Base-by-base conservation (phyloP, 192 early-diverging fungal species). In the Paraglomus brasilianum region DNA sequence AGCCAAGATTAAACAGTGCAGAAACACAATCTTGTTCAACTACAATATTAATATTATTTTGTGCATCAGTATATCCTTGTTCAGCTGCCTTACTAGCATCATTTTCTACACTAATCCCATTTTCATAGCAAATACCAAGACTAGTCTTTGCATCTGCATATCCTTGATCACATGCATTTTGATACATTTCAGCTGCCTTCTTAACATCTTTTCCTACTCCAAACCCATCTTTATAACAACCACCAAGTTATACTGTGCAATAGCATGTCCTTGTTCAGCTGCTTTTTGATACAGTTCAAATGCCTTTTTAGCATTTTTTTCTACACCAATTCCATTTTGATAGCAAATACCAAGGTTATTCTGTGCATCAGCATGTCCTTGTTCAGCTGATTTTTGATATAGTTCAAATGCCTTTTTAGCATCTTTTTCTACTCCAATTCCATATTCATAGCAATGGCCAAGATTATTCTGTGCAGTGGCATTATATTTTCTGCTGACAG, bases 381-480 rank as follows among this genome's bases (percentile, higher is more conserved):
- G 84, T 38, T 80, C 77, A 7, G 84, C 84, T 3, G 82, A 80
- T 30, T 74, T 72, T 21, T 70, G 73, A 42, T 82, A 83, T 78
- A 89, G 88, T n/a, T 82, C 70, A 21, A 85, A 88, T 53, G 84
- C 81, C 10, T 81, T 72, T 61, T 79, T 66, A 65, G 67, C 38
- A 70, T 90, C 85, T 74, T 89, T 84, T 22, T 82, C 82, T 8
- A 81, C 79, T 22, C 87, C 91, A 62, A 89, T 83, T 8, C 79
- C 91, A 75, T 92, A 88, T 38, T 88, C 88, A 66, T 89, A 94
- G 68, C 91, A 94, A 70, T 87, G 91, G 13, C 91, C 92, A 14
- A 94, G 76, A 69, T 84, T 86, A 77, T 73, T 86, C 58, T 84
- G 83, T 0, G 84, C 83, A 15, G 83, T 82, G 5, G 84, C 82